These are phyloP conservation scores for Eucalyptus virginea DNA, from an alignment of 345 rosid species.

Conservation along the genomic window DNA sequence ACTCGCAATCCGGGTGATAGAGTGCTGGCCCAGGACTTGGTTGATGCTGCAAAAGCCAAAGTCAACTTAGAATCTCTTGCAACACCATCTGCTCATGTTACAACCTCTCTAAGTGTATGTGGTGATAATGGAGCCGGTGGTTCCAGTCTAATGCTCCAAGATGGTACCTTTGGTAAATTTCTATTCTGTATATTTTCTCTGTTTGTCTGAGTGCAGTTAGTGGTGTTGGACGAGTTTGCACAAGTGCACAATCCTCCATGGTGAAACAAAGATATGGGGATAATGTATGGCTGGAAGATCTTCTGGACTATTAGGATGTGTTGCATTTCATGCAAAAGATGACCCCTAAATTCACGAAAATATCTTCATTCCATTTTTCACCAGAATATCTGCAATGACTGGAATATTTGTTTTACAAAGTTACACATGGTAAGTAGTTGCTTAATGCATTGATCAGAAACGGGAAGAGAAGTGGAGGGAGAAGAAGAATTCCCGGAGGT, in stretches of 20 bases:
- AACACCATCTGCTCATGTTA: conserved; percentile 6
- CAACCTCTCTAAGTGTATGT: conserved; percentile 2
- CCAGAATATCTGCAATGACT: not conserved
- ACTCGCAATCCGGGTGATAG: not conserved
- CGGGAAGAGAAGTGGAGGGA: conserved; percentile 14
- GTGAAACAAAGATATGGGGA: not conserved
- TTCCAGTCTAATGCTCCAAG: conserved; percentile 2
- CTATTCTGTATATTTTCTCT: not conserved
- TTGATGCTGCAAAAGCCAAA: conserved; percentile 6
- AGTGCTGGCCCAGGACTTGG: conserved; percentile 9
- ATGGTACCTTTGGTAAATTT: conserved; percentile 11
- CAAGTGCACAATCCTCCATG: not conserved
- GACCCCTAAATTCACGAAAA: not conserved
- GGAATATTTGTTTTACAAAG: not conserved
- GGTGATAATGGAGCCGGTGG: conserved; percentile 9
- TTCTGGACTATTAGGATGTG: not conserved
- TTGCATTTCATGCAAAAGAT: not conserved
- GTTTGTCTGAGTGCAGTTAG: not conserved
- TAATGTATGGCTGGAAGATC: not conserved
- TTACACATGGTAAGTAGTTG: not conserved
- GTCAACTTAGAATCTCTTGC: not conserved
- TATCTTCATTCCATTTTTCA: not conserved
- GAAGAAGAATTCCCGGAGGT: conserved; percentile 64
- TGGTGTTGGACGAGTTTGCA: not conserved
- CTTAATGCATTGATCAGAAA: conserved; percentile 14